phyloP scores from a whole-genome alignment of 2,329 filamentous ascomycete genomes.

The Trichoderma simmonsii region DNA sequence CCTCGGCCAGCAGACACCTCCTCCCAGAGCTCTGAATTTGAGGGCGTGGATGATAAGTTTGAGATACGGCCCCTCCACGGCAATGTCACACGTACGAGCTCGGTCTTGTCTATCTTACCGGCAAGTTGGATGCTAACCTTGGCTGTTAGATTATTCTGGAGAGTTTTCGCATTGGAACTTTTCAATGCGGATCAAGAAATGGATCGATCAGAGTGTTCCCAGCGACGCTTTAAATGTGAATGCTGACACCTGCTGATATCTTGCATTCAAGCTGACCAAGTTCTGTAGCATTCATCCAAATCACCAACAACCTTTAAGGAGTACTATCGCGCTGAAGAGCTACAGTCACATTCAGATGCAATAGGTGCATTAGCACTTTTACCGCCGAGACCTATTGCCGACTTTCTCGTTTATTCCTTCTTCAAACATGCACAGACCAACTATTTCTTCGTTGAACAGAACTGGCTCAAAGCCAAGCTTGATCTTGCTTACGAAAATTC shows the following conservation, averaged over 20 bases:
- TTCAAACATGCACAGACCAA: conserved; percentile 48
- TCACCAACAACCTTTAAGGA: conserved; percentile 35
- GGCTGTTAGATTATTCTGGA: conserved; percentile 45
- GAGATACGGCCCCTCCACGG: not conserved
- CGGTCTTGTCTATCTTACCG: not conserved
- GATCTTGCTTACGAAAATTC: conserved; percentile 41
- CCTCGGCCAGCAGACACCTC: conserved; percentile 2
- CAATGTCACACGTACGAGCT: conserved; percentile 15
- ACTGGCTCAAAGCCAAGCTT: conserved; percentile 42
- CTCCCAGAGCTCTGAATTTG: conserved; percentile 23
- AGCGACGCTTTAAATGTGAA: conserved; percentile 28
- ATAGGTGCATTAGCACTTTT: conserved; percentile 39
- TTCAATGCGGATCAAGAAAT: conserved; percentile 49
- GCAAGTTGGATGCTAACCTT: not conserved
- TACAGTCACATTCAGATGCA: conserved; percentile 40
- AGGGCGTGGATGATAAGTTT: conserved; percentile 22
- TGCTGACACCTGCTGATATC: conserved; percentile 10
- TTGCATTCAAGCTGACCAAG: not conserved
- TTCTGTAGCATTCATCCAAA: conserved; percentile 26
- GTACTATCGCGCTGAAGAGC: conserved; percentile 46
- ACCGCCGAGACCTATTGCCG: conserved; percentile 46
- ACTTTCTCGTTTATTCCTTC: conserved; percentile 46
- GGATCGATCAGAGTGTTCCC: conserved; percentile 42
- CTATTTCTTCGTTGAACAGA: conserved; percentile 46
- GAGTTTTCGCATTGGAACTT: conserved; percentile 55